phyloP scores from a whole-genome alignment of 345 rosid species.

The Acer campestre region DNA sequence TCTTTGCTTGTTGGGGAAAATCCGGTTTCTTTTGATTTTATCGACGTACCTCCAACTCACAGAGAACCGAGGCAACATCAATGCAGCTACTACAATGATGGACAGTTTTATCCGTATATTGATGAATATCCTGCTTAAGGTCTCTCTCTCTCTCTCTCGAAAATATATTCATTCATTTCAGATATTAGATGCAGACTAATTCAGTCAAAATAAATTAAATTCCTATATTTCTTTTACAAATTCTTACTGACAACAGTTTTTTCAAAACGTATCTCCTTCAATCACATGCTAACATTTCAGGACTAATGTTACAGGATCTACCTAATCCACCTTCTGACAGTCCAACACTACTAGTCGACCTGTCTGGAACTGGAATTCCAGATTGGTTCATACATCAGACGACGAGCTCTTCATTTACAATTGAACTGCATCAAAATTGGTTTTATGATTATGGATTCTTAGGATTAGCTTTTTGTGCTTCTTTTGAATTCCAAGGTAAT shows the following conservation, averaged over 20 bases:
- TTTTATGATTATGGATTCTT: not conserved
- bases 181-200: no score
- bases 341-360: not conserved
- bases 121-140: not conserved
- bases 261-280: no score
- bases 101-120: not conserved
- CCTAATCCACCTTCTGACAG: not conserved
- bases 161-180: no score
- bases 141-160: not conserved
- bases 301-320: not conserved
- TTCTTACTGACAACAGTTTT: no score
- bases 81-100: not conserved
- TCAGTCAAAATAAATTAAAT: no score
- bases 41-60: not conserved
- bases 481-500: not conserved
- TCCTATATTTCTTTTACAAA: no score
- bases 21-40: not conserved
- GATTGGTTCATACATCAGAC: slow-evolving; percentile 15
- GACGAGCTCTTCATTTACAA: not conserved
- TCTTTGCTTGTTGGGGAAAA: not conserved
- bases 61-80: not conserved
- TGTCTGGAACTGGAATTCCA: slow-evolving; percentile 13
- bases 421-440: slow-evolving; percentile 10
- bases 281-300: not conserved
- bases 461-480: slow-evolving; percentile 19